These are phyloP conservation scores for Takashimella koratensis DNA, from an alignment of 1,284 basidiomycete species.

Conservation along the genomic window DNA sequence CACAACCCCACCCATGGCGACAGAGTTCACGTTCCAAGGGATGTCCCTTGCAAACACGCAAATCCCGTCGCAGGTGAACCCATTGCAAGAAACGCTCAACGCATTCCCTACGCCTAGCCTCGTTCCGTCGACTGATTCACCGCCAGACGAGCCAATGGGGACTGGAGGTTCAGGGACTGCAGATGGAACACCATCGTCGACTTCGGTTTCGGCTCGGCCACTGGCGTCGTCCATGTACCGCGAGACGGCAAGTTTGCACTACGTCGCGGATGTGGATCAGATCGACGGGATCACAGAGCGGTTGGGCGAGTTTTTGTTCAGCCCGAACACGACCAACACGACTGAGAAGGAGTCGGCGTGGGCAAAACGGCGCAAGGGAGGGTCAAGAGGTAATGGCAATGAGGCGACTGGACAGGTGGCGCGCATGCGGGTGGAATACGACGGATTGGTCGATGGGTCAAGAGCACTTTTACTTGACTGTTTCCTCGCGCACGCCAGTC, in stretches of 20 bases:
- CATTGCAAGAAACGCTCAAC: no score
- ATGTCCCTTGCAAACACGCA: no score
- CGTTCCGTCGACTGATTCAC: neutral
- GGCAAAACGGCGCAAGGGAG: slow-evolving; percentile 12
- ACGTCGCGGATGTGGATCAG: slow-evolving; percentile 23
- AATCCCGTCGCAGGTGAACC: no score
- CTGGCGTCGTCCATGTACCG: slow-evolving; percentile 17
- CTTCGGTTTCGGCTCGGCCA: neutral
- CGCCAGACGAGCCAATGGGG: neutral
- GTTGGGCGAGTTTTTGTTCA: slow-evolving; percentile 43
- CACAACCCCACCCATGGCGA: no score
- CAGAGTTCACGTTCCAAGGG: no score
- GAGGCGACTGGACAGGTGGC: neutral
- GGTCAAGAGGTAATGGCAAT: neutral
- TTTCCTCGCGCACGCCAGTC: slow-evolving; percentile 35
- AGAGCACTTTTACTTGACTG: slow-evolving; percentile 33
- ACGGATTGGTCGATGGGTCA: slow-evolving; percentile 32
- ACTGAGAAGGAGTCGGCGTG: slow-evolving; percentile 14
- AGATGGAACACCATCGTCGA: slow-evolving; percentile 1
- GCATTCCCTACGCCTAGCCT: neutral
- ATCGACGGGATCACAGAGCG: slow-evolving; percentile 36
- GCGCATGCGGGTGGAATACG: slow-evolving; percentile 24
- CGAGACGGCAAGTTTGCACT: slow-evolving; percentile 28
- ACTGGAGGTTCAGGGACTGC: neutral
- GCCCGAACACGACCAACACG: slow-evolving; percentile 18